These are phyloP conservation scores for Friedmanniomyces endolithicus DNA, from an alignment of 495 filamentous ascomycete species.

Conservation along the genomic window DNA sequence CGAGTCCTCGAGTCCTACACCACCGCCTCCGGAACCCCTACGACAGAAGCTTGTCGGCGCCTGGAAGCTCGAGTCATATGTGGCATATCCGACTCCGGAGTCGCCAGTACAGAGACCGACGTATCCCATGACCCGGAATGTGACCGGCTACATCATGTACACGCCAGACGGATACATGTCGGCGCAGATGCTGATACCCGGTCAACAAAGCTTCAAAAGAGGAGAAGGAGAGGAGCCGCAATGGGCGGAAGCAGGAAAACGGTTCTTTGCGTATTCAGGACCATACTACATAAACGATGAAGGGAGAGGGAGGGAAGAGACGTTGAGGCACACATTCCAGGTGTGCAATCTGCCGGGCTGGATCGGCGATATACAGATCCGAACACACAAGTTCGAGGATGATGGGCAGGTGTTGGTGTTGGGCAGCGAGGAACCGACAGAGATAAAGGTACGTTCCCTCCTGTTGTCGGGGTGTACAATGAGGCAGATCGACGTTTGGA, in stretches of 20 bases:
- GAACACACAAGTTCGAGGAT: constrained; percentile 21
- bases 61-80: constrained; percentile 22
- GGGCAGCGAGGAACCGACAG: constrained; percentile 17
- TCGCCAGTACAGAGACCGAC: constrained; percentile 15
- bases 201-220: constrained; percentile 20
- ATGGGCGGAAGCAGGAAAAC: constrained; percentile 24
- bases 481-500: not conserved
- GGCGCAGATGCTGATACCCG: constrained; percentile 24
- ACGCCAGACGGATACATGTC: constrained; percentile 28
- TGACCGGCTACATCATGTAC: constrained; percentile 25
- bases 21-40: constrained; percentile 13
- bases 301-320: constrained; percentile 15
- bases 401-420: constrained; percentile 22
- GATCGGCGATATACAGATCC: constrained; percentile 20
- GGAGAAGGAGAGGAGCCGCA: constrained; percentile 21
- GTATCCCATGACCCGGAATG: constrained; percentile 23
- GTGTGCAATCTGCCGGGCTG: constrained; percentile 22
- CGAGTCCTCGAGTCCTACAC: constrained; percentile 7
- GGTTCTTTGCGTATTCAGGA: constrained; percentile 23
- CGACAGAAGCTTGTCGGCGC: constrained; percentile 18
- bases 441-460: constrained; percentile 18
- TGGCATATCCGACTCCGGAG: constrained; percentile 14
- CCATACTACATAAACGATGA: constrained; percentile 23
- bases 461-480: too few relatives aligned
- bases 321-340: constrained; percentile 19